phyloP scores from a whole-genome alignment of 305 asterid genomes.

The Rubia balearica region DNA sequence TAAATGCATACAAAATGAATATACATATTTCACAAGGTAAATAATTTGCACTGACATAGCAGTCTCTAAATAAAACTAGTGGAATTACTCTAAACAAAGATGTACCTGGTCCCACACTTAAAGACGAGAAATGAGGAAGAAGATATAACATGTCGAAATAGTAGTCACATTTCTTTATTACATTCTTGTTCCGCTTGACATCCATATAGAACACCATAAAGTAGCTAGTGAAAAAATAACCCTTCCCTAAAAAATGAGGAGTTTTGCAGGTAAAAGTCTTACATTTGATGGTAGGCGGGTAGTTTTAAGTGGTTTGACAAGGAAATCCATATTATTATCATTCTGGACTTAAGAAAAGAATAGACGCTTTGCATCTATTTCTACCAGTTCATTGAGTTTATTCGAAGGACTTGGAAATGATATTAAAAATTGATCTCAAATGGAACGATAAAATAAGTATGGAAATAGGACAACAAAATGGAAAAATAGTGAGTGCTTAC shows the following conservation, averaged over 20 bases:
- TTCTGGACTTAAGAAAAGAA: constrained; percentile 68
- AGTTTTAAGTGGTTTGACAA: constrained; percentile 21
- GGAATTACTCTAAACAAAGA: neutral
- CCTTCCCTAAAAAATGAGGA: neutral
- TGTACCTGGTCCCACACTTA: constrained; percentile 23
- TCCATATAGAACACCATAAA: constrained; percentile 11
- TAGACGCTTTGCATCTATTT: constrained; percentile 30
- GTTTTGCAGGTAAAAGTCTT: neutral
- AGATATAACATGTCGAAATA: constrained; percentile 30
- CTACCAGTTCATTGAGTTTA: constrained; percentile 26
- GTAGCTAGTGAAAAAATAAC: neutral
- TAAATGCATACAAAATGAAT: neutral
- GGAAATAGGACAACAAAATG: too few relatives aligned
- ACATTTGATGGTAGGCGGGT: constrained; percentile 26
- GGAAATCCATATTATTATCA: constrained; percentile 33
- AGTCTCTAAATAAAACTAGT: neutral
- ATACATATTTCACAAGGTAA: neutral
- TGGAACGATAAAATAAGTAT: neutral
- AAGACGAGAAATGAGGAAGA: constrained; percentile 23
- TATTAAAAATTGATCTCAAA: constrained; percentile 3
- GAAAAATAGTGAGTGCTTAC: constrained; percentile 15
- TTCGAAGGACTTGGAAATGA: constrained; percentile 34
- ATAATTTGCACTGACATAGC: neutral
- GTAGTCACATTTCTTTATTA: constrained; percentile 19
- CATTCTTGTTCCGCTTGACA: constrained; percentile 10